phyloP scores from a whole-genome alignment of 495 filamentous ascomycete species.

The Tuber umbilicatum region DNA sequence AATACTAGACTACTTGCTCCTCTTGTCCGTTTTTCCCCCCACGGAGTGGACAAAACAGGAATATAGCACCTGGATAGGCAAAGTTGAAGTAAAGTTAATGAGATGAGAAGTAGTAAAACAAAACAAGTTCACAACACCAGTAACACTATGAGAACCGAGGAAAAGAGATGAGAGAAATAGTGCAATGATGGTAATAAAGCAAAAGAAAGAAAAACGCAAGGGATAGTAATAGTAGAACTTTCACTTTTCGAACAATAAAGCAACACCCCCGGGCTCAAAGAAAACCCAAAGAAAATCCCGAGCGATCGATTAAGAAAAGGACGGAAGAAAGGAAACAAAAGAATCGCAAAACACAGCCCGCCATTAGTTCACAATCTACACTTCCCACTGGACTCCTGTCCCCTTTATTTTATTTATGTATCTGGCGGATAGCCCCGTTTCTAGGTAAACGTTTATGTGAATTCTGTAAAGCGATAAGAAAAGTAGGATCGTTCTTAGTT shows the following conservation, averaged over 20 bases:
- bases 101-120: not conserved
- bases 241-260: not conserved
- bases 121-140: not conserved
- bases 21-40: not conserved
- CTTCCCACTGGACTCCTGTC: not conserved
- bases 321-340: not conserved
- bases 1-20: not conserved
- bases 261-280: not conserved
- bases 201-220: not conserved
- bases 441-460: not conserved
- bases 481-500: constrained; percentile 11
- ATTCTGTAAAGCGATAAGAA: not conserved
- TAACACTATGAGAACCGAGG: not conserved
- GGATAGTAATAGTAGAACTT: not conserved
- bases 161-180: not conserved
- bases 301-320: not conserved
- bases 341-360: not conserved
- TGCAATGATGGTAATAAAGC: not conserved
- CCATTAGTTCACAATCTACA: not conserved
- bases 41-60: not conserved
- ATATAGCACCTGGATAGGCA: not conserved
- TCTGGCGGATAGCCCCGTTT: not conserved
- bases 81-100: not conserved
- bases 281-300: not conserved
- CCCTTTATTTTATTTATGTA: not conserved